Conservation (phyloP, 192 early-diverging fungal species). For the Backusella mclennaniae region DNA sequence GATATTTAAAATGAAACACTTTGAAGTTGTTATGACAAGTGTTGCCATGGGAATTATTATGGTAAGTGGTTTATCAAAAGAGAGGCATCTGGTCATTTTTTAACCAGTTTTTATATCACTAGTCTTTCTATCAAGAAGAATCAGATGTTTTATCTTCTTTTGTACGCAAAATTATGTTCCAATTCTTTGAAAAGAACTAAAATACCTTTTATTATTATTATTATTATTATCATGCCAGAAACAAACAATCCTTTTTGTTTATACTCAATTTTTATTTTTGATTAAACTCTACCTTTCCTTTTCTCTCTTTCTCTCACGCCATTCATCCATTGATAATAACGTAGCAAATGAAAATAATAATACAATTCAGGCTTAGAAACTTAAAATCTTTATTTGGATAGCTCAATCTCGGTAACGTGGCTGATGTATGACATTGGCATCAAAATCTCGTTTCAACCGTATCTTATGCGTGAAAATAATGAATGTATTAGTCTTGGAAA, state of each 20-base stretch:
- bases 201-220: neutral
- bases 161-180: conserved; percentile 42
- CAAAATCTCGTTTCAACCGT: neutral
- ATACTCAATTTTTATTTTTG: neutral
- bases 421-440: neutral
- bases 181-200: conserved; percentile 45
- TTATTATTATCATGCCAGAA: neutral
- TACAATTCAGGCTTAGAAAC: neutral
- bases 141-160: conserved; percentile 53
- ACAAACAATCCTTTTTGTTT: neutral
- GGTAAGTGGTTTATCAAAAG: conserved; percentile 40
- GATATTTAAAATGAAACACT: conserved; percentile 56
- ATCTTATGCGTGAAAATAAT: neutral
- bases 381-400: neutral
- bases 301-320: neutral
- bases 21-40: conserved; percentile 63
- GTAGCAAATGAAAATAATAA: neutral
- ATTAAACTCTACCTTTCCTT: neutral
- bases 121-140: conserved; percentile 63
- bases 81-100: neutral
- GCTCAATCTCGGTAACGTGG: neutral
- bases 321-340: neutral
- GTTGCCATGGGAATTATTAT: conserved; percentile 70
- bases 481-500: neutral
- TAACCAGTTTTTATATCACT: conserved; percentile 5